Evolutionary conservation across 1,139 yeast genomes (phyloP), one percentile per base, ranked within the genome.

Genomic region (Geotrichum histeridarum): DNA sequence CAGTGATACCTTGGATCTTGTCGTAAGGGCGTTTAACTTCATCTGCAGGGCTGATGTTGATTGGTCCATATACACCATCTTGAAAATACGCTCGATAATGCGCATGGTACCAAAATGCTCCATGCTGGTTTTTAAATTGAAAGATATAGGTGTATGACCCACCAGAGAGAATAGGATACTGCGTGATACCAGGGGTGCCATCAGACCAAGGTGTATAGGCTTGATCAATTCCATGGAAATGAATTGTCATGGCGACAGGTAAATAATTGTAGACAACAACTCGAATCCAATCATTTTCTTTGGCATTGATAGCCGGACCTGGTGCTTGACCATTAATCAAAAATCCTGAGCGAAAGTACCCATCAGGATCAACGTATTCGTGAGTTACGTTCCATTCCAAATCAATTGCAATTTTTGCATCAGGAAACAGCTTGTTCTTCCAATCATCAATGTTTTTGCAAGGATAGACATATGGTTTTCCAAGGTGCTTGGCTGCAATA

Each of bases 81-180:
- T 72, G 67, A 46, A 68, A 60, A 53, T 72, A 71, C 0, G 73
- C 75, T 47, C 74, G 59, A 51, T 61, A 68, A 54, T 73, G 76
- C 8, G 74, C 68, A 56, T 73, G 76, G 59, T 72, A 73, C 75
- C 75, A 73, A 31, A 66, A 66, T 5, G 70, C 65, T 0, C 76
- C 76, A 47, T 64, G 64, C 51, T 72, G 75, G 38, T 48, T 43
- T 36, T 65, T 66, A 22, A 67, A 60, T 49, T 68, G 68, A 54
- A 71, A 70, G 7, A 58, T 55, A 52, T 72, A 66, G 1, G 62
- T 59, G 54, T 62, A 71, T 2, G 63, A 54, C 3, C 65, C 69
- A 5, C 75, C 75, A 46, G 67, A 62, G 2, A 61, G 51, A 32
- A 71, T 70, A 2, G 74, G 73, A 41, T 61, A 61, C 53, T 71